phyloP scores from a whole-genome alignment of 2,329 filamentous ascomycete genomes.

The Coniochaeta sp. region DNA sequence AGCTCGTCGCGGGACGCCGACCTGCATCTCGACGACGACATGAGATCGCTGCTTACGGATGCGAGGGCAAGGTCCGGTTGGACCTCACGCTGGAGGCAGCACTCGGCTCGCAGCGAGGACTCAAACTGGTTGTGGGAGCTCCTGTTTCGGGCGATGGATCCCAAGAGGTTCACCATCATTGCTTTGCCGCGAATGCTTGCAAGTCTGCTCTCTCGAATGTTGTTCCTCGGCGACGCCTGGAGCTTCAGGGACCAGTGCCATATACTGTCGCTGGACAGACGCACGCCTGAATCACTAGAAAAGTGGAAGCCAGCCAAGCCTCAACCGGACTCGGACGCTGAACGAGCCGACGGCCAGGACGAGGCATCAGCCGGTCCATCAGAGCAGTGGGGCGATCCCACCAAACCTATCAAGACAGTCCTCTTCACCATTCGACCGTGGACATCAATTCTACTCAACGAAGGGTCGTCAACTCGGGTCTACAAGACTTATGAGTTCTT shows the following conservation, averaged over 20 bases:
- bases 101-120: slow-evolving; percentile 14
- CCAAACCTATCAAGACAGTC: slow-evolving; percentile 17
- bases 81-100: slow-evolving; percentile 6
- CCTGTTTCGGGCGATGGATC: slow-evolving; percentile 46
- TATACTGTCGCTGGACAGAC: slow-evolving; percentile 36
- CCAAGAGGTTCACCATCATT: slow-evolving; percentile 44
- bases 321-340: background rate
- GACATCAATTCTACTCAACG: slow-evolving; percentile 61
- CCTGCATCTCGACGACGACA: background rate
- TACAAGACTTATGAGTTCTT: slow-evolving; percentile 69
- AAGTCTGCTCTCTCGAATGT: slow-evolving; percentile 46
- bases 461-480: slow-evolving; percentile 64
- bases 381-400: background rate
- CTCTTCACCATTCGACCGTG: slow-evolving; percentile 57
- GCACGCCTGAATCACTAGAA: background rate
- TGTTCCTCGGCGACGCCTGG: slow-evolving; percentile 53
- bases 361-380: background rate
- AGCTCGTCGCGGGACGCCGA: background rate
- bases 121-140: slow-evolving; percentile 46
- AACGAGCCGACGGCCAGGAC: background rate
- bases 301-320: background rate
- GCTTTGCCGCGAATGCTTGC: slow-evolving; percentile 58
- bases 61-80: background rate
- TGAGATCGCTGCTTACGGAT: background rate
- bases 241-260: slow-evolving; percentile 57